Evolutionary conservation across 1,284 basidiomycete species (phyloP).

Genomic region (Sanguinoderma infundibulare): DNA sequence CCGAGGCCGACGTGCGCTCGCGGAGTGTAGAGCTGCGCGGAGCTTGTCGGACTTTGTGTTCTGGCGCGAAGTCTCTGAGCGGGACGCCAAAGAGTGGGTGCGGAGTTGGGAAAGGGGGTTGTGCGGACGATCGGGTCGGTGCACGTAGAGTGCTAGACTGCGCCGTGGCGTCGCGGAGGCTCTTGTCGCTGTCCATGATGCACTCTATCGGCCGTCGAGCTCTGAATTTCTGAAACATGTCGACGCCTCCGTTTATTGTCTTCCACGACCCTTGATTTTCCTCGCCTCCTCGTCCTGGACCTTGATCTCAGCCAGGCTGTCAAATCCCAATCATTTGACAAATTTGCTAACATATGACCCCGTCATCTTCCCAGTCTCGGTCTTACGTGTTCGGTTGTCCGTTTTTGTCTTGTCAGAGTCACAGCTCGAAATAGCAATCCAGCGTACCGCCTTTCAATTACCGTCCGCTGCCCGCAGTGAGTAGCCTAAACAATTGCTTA

Average conservation of each 20-base stretch:
- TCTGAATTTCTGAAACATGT: slow-evolving; percentile 19
- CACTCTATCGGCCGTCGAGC: background rate
- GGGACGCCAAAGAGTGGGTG: slow-evolving; percentile 10
- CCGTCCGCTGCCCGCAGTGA: slow-evolving; percentile 7
- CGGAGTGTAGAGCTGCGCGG: slow-evolving; percentile 18
- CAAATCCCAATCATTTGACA: slow-evolving; percentile 20
- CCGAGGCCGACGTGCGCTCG: slow-evolving; percentile 1
- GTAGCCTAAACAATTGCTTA: slow-evolving; percentile 20
- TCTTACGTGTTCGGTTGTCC: slow-evolving; percentile 26
- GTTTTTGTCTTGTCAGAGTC: slow-evolving; percentile 21
- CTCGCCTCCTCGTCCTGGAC: slow-evolving; percentile 4
- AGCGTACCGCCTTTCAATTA: slow-evolving; percentile 14
- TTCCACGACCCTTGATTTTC: slow-evolving; percentile 9
- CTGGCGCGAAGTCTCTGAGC: slow-evolving; percentile 4
- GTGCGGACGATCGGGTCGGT: background rate
- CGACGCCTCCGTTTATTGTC: slow-evolving; percentile 17
- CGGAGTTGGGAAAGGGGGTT: background rate
- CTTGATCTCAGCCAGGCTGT: slow-evolving; percentile 13
- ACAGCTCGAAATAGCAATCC: slow-evolving; percentile 4
- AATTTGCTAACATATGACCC: slow-evolving; percentile 11
- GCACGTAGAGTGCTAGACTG: background rate
- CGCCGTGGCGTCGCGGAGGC: background rate
- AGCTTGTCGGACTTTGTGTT: slow-evolving; percentile 8
- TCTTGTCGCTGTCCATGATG: background rate
- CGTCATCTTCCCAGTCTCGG: slow-evolving; percentile 17